Evolutionary conservation across 202 grass and related monocot species (phyloP).

Genomic region (Zoysia matrella): DNA sequence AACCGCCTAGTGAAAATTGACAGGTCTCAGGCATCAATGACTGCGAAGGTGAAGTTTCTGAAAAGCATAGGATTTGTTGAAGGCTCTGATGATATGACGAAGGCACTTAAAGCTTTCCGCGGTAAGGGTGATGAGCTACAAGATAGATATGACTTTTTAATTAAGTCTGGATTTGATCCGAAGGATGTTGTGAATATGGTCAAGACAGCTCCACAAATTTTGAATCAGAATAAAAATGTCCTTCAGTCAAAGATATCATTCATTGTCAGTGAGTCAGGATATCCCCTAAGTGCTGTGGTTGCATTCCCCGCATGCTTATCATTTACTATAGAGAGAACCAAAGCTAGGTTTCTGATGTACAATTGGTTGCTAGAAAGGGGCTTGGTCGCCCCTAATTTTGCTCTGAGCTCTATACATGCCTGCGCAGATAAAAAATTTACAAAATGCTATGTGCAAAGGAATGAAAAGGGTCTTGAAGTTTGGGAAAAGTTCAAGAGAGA

Average conservation of each 20-base stretch:
- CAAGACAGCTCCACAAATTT: conserved; percentile 54
- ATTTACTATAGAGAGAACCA: conserved; percentile 58
- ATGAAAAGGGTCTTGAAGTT: conserved; percentile 45
- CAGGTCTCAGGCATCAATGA: conserved; percentile 34
- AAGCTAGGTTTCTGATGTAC: conserved; percentile 67
- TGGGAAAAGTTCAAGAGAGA: conserved; percentile 67
- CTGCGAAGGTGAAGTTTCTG: conserved; percentile 57
- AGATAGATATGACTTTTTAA: conserved; percentile 60
- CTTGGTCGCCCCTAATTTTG: conserved; percentile 23
- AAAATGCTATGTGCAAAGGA: conserved; percentile 34
- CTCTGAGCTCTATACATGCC: conserved; percentile 59
- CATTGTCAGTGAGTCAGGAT: conserved; percentile 53
- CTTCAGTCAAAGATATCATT: conserved; percentile 65
- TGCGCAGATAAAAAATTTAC: conserved; percentile 58
- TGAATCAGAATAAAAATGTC: conserved; percentile 67
- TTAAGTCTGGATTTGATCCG: conserved; percentile 58
- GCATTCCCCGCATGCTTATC: conserved; percentile 55
- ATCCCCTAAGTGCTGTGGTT: conserved; percentile 56
- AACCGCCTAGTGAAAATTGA: conserved; percentile 31
- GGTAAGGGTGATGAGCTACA: conserved; percentile 72
- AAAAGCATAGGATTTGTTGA: conserved; percentile 60
- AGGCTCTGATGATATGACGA: conserved; percentile 58
- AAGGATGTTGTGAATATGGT: conserved; percentile 59
- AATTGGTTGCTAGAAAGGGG: conserved; percentile 65
- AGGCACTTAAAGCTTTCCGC: conserved; percentile 60